phyloP scores from a whole-genome alignment of 1,284 basidiomycete genomes.

The Leccinum cinnamomeum region DNA sequence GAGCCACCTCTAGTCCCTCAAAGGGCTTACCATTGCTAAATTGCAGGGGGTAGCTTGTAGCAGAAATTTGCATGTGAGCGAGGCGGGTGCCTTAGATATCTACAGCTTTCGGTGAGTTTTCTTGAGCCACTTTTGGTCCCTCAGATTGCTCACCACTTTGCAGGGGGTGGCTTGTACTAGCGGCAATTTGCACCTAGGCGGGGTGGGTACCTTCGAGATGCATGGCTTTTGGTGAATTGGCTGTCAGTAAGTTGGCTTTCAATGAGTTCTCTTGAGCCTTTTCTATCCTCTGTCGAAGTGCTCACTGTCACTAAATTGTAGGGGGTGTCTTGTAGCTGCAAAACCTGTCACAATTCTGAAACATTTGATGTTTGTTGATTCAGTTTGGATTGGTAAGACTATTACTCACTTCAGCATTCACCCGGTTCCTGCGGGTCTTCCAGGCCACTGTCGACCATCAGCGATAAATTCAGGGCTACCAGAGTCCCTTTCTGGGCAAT shows the following conservation, averaged over 20 bases:
- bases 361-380: not conserved
- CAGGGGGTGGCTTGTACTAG: too few species aligned
- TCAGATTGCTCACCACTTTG: not conserved
- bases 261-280: not conserved
- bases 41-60: not conserved
- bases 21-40: too few species aligned
- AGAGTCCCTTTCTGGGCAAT: too few species aligned
- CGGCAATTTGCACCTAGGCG: too few species aligned
- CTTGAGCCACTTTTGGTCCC: not conserved
- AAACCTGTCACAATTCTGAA: not conserved
- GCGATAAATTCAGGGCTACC: too few species aligned
- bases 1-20: not conserved
- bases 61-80: not conserved
- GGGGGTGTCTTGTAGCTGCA: not conserved
- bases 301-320: slow-evolving; percentile 1
- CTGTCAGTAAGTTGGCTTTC: not conserved
- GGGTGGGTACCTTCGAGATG: not conserved
- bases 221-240: not conserved
- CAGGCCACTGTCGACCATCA: too few species aligned
- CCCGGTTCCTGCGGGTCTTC: too few species aligned
- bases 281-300: not conserved
- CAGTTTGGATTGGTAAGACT: not conserved
- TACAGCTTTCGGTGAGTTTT: not conserved
- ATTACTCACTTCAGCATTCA: not conserved
- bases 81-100: not conserved